Conservation (phyloP, 805 yeast genomes). For the Suhomyces tanzawaensis region DNA sequence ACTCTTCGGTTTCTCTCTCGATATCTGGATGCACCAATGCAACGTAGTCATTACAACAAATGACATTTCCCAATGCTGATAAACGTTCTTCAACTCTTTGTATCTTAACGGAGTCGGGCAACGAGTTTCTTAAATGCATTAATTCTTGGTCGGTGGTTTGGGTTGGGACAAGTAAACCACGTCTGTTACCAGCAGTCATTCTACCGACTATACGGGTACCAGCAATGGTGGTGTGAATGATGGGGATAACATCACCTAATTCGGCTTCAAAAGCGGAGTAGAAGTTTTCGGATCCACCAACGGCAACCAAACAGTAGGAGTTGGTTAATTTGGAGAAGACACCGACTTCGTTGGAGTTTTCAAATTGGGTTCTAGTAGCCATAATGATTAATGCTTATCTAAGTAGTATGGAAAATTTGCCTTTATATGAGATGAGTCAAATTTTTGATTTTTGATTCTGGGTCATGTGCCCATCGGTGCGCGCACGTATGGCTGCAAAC, state of each 20-base stretch:
- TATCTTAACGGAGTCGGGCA: constrained; percentile 92
- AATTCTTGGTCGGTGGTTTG: constrained; percentile 98
- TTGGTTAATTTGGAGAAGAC: constrained; percentile 94
- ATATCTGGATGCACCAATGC: constrained; percentile 99
- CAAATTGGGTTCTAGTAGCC: constrained; percentile 51
- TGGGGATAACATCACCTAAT: constrained; percentile 93
- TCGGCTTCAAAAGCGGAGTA: constrained; percentile 97
- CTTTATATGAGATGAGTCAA: constrained; percentile 8
- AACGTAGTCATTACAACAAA: constrained; percentile 98
- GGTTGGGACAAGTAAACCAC: constrained; percentile 95
- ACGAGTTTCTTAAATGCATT: constrained; percentile 92
- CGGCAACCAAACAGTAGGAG: constrained; percentile 93
- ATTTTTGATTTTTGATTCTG: background rate
- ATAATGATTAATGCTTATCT: constrained; percentile 15
- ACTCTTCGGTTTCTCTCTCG: constrained; percentile 98
- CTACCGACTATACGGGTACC: constrained; percentile 98
- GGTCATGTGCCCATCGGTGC: constrained; percentile 1
- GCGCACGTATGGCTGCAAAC: too few relatives aligned
- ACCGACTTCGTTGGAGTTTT: constrained; percentile 65
- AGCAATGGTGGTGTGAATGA: constrained; percentile 95
- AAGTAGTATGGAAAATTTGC: constrained; percentile 1
- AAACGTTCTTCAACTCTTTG: constrained; percentile 98
- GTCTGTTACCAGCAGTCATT: constrained; percentile 97
- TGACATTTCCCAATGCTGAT: constrained; percentile 95
- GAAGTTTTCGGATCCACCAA: constrained; percentile 85